phyloP scores from a whole-genome alignment of 73 alveolate genomes.

The Paramecium tetraurelia region DNA sequence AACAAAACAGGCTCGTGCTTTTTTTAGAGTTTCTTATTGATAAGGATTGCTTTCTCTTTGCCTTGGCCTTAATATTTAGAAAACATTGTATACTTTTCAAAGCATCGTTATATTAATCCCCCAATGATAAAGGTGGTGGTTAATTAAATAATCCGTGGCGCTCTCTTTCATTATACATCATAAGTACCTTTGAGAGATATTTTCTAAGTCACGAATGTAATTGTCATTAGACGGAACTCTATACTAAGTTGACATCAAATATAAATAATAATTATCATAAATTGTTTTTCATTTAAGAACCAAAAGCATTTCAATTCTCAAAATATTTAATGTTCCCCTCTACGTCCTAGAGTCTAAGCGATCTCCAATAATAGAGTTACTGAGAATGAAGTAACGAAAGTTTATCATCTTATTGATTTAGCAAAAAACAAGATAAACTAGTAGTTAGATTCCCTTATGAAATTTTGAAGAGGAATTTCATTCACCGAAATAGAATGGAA shows the following conservation, averaged over 20 bases:
- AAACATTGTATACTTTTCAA: neutral
- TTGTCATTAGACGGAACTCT: slow-evolving; percentile 22
- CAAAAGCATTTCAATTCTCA: neutral
- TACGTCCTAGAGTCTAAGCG: neutral
- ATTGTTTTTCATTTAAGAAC: neutral
- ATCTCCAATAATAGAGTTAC: neutral
- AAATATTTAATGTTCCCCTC: neutral
- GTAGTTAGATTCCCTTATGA: neutral
- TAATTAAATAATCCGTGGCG: slow-evolving; percentile 15
- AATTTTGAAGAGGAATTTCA: neutral
- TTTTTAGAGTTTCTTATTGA: slow-evolving; percentile 4
- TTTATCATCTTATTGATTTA: neutral
- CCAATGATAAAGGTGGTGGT: slow-evolving; percentile 24
- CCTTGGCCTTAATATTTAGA: neutral
- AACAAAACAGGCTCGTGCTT: slow-evolving; percentile 18
- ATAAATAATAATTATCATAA: neutral
- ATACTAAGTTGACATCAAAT: slow-evolving; percentile 29
- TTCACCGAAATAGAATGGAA: neutral
- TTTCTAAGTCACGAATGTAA: slow-evolving; percentile 18
- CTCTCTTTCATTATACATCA: neutral
- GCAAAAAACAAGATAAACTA: neutral
- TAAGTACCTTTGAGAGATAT: neutral
- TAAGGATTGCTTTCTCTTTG: neutral
- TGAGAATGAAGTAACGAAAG: neutral
- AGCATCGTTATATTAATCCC: slow-evolving; percentile 38